Evolutionary conservation across 2,329 filamentous ascomycete species (phyloP).

Genomic region (Trichophyton benhamiae): DNA sequence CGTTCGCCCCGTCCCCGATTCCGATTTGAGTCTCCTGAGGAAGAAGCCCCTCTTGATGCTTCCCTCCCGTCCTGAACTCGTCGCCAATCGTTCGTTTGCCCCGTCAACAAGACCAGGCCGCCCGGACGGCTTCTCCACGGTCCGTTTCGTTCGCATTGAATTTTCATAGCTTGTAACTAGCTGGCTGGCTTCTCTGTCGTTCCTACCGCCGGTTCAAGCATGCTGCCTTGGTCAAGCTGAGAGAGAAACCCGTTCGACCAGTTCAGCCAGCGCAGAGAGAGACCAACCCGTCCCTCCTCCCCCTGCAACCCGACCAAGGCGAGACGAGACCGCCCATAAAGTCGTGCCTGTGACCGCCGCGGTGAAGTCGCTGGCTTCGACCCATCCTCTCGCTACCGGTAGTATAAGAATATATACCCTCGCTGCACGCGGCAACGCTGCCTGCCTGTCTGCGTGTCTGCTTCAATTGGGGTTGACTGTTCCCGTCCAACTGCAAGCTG

Average conservation of each 20-base stretch:
- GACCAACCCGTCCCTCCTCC: neutral
- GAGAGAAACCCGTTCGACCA: neutral
- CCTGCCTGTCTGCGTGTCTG: neutral
- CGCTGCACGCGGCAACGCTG: neutral
- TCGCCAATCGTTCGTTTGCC: slow-evolving; percentile 1
- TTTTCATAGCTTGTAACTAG: neutral
- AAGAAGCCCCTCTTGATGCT: neutral
- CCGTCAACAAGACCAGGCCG: slow-evolving; percentile 8
- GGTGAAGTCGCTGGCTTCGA: slow-evolving; percentile 11
- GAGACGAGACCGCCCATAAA: neutral
- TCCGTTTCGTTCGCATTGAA: neutral
- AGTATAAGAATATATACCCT: neutral
- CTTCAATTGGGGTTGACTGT: neutral
- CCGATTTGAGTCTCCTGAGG: neutral
- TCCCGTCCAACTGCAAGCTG: neutral
- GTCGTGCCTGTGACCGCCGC: neutral
- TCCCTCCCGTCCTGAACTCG: neutral
- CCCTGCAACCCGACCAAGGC: neutral
- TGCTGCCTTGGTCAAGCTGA: slow-evolving; percentile 12
- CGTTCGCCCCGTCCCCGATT: neutral
- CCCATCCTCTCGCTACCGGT: slow-evolving; percentile 4
- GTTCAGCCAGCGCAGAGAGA: neutral
- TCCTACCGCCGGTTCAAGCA: slow-evolving; percentile 9
- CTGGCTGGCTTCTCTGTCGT: neutral
- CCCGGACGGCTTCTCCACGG: slow-evolving; percentile 8